A percentile compares a stretch with the other conserved stretches of the same genome.
Conservation (phyloP, 2,329 filamentous ascomycete species). For the Fusarium incarnatum region DNA sequence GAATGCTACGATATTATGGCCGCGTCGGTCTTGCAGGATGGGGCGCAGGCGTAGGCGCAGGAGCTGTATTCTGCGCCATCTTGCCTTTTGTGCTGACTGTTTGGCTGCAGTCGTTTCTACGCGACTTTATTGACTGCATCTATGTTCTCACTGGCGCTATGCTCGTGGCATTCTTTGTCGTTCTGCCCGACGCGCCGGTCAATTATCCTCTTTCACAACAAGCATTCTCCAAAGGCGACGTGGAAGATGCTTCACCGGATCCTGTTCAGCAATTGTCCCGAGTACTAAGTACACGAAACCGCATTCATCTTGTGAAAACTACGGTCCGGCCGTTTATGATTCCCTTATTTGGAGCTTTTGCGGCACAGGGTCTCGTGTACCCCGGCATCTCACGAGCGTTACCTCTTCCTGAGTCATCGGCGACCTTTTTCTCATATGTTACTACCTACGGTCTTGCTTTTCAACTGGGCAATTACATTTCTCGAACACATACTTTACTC, state of each 20-base stretch:
- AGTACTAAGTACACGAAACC: slow-evolving; percentile 31
- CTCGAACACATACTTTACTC: slow-evolving; percentile 41
- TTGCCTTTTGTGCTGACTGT: slow-evolving; percentile 49
- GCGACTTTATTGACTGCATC: slow-evolving; percentile 46
- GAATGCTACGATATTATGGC: slow-evolving; percentile 48
- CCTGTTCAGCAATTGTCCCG: slow-evolving; percentile 43
- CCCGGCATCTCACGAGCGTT: slow-evolving; percentile 48
- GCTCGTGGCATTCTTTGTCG: slow-evolving; percentile 45
- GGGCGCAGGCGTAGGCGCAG: slow-evolving; percentile 51
- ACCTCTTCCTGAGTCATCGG: slow-evolving; percentile 38
- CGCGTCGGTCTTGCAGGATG: slow-evolving; percentile 50
- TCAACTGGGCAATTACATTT: slow-evolving; percentile 47
- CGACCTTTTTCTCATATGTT: slow-evolving; percentile 46
- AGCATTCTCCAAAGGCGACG: slow-evolving; percentile 19
- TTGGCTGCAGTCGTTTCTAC: slow-evolving; percentile 44
- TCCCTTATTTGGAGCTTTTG: slow-evolving; percentile 44
- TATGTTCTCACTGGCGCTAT: slow-evolving; percentile 45
- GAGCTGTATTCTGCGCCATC: slow-evolving; percentile 45
- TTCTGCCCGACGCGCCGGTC: slow-evolving; percentile 45
- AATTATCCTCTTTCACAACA: slow-evolving; percentile 37
- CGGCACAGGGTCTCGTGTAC: slow-evolving; percentile 42
- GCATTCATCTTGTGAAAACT: slow-evolving; percentile 12
- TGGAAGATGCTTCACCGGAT: slow-evolving; percentile 47
- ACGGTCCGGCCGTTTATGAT: slow-evolving; percentile 45
- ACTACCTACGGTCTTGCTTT: slow-evolving; percentile 47